Evolutionary conservation across 106 monocot genomes (phyloP).

Genomic region (Acanthochlamys bracteata): DNA sequence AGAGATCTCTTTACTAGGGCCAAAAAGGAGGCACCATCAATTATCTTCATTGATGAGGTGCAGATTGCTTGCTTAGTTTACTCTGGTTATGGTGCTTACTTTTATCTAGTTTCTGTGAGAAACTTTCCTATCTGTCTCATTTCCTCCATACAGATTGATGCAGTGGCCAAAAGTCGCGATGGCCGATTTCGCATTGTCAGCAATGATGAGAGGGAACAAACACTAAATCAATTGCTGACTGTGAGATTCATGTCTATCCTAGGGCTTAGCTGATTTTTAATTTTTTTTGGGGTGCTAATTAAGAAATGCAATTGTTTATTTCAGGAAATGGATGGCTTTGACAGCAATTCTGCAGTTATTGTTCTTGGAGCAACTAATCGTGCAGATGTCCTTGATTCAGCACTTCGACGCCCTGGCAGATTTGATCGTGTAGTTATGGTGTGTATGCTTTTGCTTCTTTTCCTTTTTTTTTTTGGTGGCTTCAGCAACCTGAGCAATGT

Average conservation of each 20-base stretch:
- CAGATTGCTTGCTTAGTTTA: not conserved
- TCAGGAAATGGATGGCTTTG: conserved; percentile 99
- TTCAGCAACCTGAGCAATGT: too few relatives aligned
- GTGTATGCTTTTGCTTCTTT: not conserved
- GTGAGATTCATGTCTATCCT: conserved; percentile 26
- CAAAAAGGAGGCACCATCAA: conserved; percentile 94
- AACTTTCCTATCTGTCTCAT: conserved; percentile 5
- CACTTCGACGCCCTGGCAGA: conserved; percentile 97
- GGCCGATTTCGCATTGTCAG: conserved; percentile 93
- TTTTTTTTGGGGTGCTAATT: not conserved
- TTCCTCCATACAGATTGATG: conserved; percentile 69
- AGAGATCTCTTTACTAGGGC: conserved; percentile 97
- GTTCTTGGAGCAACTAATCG: conserved; percentile 98
- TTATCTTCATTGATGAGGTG: conserved; percentile 98
- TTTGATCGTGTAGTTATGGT: conserved; percentile 99
- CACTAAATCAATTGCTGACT: conserved; percentile 94
- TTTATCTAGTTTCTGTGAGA: too few relatives aligned
- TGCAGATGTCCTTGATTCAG: conserved; percentile 93
- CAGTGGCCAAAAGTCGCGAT: conserved; percentile 98
- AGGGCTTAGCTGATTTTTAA: not conserved
- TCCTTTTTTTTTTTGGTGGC: not conserved
- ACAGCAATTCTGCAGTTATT: conserved; percentile 90
- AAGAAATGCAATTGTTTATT: not conserved
- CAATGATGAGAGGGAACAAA: conserved; percentile 99
- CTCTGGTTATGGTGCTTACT: too few relatives aligned